Evolutionary conservation across 352 stramenopile species (phyloP).

Genomic region (Globisporangium barbulae): DNA sequence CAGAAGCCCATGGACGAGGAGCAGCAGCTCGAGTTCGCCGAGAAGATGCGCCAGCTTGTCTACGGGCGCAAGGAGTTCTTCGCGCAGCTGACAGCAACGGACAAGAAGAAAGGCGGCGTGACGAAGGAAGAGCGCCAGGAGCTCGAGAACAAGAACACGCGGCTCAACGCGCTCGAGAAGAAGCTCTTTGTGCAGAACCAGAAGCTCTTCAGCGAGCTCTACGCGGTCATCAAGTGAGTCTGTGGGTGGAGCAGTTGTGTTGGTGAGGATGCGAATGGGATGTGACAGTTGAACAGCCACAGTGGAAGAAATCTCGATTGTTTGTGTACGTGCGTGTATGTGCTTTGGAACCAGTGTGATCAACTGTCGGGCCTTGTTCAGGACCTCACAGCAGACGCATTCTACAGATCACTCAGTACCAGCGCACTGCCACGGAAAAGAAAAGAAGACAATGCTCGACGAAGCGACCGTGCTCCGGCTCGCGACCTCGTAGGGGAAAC

Average conservation of each 20-base stretch:
- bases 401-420: too few species aligned
- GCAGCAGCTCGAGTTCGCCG: background rate
- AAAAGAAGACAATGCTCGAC: too few species aligned
- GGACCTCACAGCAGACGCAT: too few species aligned
- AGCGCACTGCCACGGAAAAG: background rate
- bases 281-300: too few species aligned
- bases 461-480: too few species aligned
- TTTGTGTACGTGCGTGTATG: too few species aligned
- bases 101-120: background rate
- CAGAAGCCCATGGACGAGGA: background rate
- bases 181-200: background rate
- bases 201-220: constrained; percentile 1
- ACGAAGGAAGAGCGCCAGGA: background rate
- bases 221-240: background rate
- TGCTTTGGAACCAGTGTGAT: too few species aligned
- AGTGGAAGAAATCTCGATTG: too few species aligned
- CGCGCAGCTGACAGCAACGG: background rate
- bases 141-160: background rate
- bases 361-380: too few species aligned
- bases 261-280: too few species aligned
- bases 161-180: constrained; percentile 1
- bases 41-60: constrained; percentile 4
- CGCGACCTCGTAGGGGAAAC: too few species aligned
- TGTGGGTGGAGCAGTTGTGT: too few species aligned
- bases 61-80: constrained; percentile 1